Evolutionary conservation across 2,329 filamentous ascomycete species (phyloP), one percentile per base, ranked within the genome.

Genomic region (Ceratocystis diversiconidia): DNA sequence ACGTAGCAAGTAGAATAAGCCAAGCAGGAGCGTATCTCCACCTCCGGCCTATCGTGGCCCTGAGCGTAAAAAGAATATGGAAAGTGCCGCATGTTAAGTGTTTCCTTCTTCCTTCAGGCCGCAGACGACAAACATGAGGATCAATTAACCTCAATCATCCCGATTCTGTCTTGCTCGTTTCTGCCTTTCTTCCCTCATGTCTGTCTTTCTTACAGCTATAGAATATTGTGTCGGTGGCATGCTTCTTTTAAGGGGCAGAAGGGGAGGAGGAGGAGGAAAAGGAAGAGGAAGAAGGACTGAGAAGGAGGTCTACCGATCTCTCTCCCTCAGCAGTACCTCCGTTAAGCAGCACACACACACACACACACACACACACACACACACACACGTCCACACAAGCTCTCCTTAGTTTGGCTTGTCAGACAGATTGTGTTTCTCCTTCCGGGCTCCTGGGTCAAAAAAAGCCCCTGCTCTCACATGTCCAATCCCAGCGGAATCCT

Each of bases 111-210:
- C 32, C 25, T 32, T 12, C 52, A 22, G 52, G 28, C 28, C n/a
- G 52, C 52, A 57, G 28, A 57, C 28, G 52, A 32, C 28, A 32
- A 57, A 32, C 52, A 32, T 57, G 52, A 57, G 52, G 52, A 57
- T 57, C 52, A 57, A 57, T 57, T 57, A 57, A 57, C 52, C 52
- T 57, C 52, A 57, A 19, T 57, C 52, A 57, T 57, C 52, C 52
- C 30, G 52, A 30, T 57, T 57, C 52, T 57, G 12, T 30, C 10
- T 57, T 28, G 28, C 52, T 22, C 30, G 52, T 32, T 28, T 57
- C 5, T 36, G 32, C 32, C 32, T 36, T 57, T 57, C 17, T 10
- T 12, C 6, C n/a, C 17, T 57, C 5, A 6, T 57, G 25, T 57
- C 52, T 36, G 32, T 36, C 32, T 36, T 36, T 57, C 15, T 57